Conservation (phyloP, 2,329 filamentous ascomycete species). For the Dactylellina haptotyla region DNA sequence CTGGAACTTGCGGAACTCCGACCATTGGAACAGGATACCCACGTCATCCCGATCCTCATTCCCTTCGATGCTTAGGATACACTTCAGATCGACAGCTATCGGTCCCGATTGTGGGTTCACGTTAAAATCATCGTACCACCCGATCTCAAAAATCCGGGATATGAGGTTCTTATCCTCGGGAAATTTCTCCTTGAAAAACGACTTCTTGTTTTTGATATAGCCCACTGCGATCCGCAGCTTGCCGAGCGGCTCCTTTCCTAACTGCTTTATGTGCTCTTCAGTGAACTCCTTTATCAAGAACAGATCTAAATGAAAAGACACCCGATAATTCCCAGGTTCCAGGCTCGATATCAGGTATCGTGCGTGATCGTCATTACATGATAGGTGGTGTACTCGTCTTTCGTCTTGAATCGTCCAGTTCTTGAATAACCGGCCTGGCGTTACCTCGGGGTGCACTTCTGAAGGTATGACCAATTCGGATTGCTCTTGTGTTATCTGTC, state of each 20-base stretch:
- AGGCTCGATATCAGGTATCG: conserved; percentile 38
- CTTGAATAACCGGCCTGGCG: conserved; percentile 35
- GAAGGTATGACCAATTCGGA: conserved; percentile 36
- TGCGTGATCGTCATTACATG: conserved; percentile 39
- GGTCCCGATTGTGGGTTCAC: conserved; percentile 19
- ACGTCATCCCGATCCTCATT: conserved; percentile 38
- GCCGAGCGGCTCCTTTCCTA: conserved; percentile 21
- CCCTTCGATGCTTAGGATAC: conserved; percentile 32
- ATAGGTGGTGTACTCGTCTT: conserved; percentile 41
- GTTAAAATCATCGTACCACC: conserved; percentile 44
- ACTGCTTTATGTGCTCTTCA: conserved; percentile 30
- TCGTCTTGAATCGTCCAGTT: conserved; percentile 43
- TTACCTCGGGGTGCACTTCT: conserved; percentile 42
- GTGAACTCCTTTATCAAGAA: conserved; percentile 32
- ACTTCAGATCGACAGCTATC: conserved; percentile 32
- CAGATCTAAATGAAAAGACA: conserved; percentile 38
- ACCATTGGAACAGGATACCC: conserved; percentile 46
- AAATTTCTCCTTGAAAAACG: conserved; percentile 39
- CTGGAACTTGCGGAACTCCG: conserved; percentile 38
- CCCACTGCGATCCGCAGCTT: conserved; percentile 33
- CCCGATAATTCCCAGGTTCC: conserved; percentile 44
- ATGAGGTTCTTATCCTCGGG: conserved; percentile 23
- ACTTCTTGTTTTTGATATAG: conserved; percentile 33
- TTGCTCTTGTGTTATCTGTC: conserved; percentile 41
- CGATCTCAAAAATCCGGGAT: conserved; percentile 17